These are phyloP conservation scores for Lentinula edodes DNA, from an alignment of 768 basidiomycete species.

Conservation along the genomic window DNA sequence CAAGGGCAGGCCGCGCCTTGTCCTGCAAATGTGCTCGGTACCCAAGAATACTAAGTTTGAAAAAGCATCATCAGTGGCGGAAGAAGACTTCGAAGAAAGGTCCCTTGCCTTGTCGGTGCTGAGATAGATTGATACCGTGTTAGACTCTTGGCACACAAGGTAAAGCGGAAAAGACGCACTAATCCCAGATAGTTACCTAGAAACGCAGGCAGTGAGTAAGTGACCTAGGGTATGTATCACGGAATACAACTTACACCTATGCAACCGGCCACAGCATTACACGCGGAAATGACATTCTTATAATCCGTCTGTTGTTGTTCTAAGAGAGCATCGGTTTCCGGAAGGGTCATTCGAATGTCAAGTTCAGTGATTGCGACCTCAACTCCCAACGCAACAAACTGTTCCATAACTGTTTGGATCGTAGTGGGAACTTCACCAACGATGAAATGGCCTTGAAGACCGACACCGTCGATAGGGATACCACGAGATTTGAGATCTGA, in stretches of 20 bases:
- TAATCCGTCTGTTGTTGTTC: constrained; percentile 57
- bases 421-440: constrained; percentile 45
- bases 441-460: constrained; percentile 56
- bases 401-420: constrained; percentile 35
- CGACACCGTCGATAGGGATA: constrained; percentile 56
- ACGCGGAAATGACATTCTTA: constrained; percentile 48
- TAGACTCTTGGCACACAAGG: not conserved
- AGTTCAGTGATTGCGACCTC: constrained; percentile 69
- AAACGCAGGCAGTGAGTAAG: not conserved
- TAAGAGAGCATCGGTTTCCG: constrained; percentile 41
- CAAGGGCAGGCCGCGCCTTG: constrained; percentile 34
- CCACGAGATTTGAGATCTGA: constrained; percentile 38
- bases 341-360: constrained; percentile 57
- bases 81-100: not conserved
- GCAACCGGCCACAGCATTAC: constrained; percentile 36
- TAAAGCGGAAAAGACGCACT: not conserved
- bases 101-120: constrained; percentile 30
- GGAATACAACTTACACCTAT: constrained; percentile 22
- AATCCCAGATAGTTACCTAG: constrained; percentile 36
- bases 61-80: not conserved
- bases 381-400: constrained; percentile 54
- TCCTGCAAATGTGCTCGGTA: constrained; percentile 29
- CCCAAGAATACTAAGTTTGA: constrained; percentile 29
- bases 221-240: not conserved
- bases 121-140: not conserved